Conservation (phyloP, 768 basidiomycete genomes). For the Gymnopilus junonius region DNA sequence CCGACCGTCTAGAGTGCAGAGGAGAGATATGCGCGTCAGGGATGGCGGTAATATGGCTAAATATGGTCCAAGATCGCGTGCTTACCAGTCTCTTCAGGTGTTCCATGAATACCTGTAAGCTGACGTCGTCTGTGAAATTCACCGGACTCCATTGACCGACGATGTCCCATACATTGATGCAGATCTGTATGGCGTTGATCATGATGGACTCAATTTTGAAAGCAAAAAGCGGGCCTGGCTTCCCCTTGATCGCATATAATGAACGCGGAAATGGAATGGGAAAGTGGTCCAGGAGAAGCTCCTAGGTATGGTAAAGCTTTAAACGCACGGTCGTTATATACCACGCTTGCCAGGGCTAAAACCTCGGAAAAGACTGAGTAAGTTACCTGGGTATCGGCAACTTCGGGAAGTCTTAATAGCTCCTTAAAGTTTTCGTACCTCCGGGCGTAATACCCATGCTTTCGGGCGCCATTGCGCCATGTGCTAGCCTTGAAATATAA, state of each 20-base stretch:
- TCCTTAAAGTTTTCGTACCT: constrained; percentile 99
- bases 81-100: constrained; percentile 82
- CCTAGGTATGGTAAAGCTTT: constrained; percentile 37
- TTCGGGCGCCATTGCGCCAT: constrained; percentile 97
- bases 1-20: constrained; percentile 11
- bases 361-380: not conserved
- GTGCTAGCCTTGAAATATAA: constrained; percentile 98
- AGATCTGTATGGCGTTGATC: constrained; percentile 98
- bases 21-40: not conserved
- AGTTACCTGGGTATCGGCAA: constrained; percentile 74
- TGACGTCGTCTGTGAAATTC: constrained; percentile 99
- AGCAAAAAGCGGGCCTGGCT: constrained; percentile 73
- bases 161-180: constrained; percentile 85
- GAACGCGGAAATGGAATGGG: constrained; percentile 98
- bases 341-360: not conserved
- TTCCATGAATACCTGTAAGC: constrained; percentile 97
- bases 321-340: not conserved
- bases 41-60: not conserved
- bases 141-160: constrained; percentile 79
- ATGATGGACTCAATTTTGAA: constrained; percentile 70
- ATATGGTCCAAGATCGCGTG: constrained; percentile 15
- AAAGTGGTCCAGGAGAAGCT: constrained; percentile 92
- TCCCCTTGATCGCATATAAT: constrained; percentile 94
- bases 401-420: constrained; percentile 75
- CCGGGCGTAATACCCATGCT: constrained; percentile 97